Evolutionary conservation across 257 asterid species (phyloP).

Genomic region (Nicotiana obtusifolia): DNA sequence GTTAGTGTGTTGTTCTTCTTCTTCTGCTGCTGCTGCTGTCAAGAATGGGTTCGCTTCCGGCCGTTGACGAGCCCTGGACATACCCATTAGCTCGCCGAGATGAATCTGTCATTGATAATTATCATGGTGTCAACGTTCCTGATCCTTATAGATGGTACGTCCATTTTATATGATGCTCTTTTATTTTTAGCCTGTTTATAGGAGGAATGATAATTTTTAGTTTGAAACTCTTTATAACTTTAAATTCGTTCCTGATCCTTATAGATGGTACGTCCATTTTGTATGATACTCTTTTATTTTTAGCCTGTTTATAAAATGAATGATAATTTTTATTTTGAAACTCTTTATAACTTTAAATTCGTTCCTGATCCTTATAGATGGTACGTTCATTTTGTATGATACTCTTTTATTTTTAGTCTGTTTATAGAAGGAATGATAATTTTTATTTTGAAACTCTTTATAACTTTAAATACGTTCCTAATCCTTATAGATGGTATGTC

Average conservation of each 20-base stretch:
- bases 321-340: background rate
- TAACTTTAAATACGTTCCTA: constrained; percentile 40
- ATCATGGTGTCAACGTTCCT: constrained; percentile 64
- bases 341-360: background rate
- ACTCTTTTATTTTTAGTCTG: background rate
- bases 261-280: constrained; percentile 60
- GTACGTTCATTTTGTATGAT: constrained; percentile 23
- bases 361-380: constrained; percentile 93
- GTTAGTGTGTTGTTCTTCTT: too few species aligned
- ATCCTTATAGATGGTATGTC: constrained; percentile 87
- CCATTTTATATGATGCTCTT: background rate
- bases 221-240: background rate
- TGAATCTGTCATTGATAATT: constrained; percentile 59
- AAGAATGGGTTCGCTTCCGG: constrained; percentile 63
- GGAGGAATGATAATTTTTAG: background rate
- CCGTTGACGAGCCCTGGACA: constrained; percentile 24
- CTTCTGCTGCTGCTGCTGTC: background rate
- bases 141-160: constrained; percentile 94
- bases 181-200: background rate
- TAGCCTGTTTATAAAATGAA: too few species aligned
- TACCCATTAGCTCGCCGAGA: constrained; percentile 77
- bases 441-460: background rate
- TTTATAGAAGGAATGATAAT: background rate
- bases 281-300: background rate
- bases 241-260: constrained; percentile 59